Percentiles rank a stretch among this genome's conserved stretches.
Conservation (phyloP, 345 rosid genomes). For the Tarenaya hassleriana region DNA sequence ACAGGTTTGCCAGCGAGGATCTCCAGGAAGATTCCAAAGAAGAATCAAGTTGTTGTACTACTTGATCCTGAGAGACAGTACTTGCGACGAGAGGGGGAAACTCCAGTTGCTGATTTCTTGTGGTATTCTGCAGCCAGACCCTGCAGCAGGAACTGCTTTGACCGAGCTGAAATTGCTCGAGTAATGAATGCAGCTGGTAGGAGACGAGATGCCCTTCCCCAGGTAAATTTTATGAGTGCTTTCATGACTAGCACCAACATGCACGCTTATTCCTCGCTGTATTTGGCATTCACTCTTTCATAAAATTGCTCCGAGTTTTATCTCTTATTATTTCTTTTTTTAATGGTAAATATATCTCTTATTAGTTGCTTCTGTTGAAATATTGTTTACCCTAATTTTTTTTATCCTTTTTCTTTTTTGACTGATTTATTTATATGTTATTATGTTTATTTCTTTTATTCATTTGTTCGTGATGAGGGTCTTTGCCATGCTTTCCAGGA, state of each 20-base stretch:
- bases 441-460: background rate
- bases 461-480: slow-evolving; percentile 12
- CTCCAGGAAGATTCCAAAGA: slow-evolving; percentile 74
- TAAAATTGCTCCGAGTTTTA: background rate
- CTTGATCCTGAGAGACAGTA: slow-evolving; percentile 89
- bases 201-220: slow-evolving; percentile 78
- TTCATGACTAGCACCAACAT: slow-evolving; percentile 3
- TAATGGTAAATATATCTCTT: no score
- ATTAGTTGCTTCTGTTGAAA: no score
- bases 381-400: no score
- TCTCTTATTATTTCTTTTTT: background rate
- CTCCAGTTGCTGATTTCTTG: slow-evolving; percentile 80
- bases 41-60: slow-evolving; percentile 69
- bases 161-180: slow-evolving; percentile 91
- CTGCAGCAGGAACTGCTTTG: slow-evolving; percentile 87
- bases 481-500: slow-evolving; percentile 46
- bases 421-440: no score
- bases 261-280: slow-evolving; percentile 3
- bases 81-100: slow-evolving; percentile 80
- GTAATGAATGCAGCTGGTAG: slow-evolving; percentile 96
- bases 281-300: background rate
- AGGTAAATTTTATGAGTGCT: slow-evolving; percentile 36
- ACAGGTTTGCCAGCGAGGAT: slow-evolving; percentile 87
- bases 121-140: slow-evolving; percentile 97
- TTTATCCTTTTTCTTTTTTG: background rate